Conservation (phyloP, 306 rosid species). For the Elaeagnus macrophylla region DNA sequence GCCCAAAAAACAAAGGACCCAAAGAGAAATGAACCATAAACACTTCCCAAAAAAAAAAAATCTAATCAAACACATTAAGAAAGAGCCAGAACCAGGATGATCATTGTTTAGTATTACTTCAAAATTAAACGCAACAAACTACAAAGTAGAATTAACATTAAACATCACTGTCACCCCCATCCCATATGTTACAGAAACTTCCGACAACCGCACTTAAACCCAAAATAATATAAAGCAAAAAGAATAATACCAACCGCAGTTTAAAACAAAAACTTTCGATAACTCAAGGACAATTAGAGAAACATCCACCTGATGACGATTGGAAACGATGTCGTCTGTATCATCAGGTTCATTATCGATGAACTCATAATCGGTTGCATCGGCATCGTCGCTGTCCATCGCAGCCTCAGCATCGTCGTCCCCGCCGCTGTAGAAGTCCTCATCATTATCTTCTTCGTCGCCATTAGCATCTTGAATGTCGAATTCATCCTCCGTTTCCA, state of each 20-base stretch:
- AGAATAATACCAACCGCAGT: background rate
- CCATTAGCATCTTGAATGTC: constrained; percentile 54
- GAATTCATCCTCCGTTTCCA: constrained; percentile 54
- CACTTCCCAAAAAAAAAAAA: too few relatives aligned
- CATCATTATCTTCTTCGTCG: constrained; percentile 32
- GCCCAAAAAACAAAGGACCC: too few relatives aligned
- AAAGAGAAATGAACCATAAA: too few relatives aligned
- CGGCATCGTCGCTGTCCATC: constrained; percentile 55
- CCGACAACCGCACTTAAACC: too few relatives aligned
- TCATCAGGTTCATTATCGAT: constrained; percentile 55
- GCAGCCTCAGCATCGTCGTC: constrained; percentile 45
- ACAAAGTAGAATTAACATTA: too few relatives aligned
- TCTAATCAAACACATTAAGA: too few relatives aligned
- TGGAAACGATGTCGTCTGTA: constrained; percentile 37
- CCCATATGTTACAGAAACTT: too few relatives aligned
- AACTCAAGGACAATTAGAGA: background rate
- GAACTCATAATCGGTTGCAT: constrained; percentile 51
- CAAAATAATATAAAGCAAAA: too few relatives aligned
- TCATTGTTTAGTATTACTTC: too few relatives aligned
- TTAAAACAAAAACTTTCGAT: background rate
- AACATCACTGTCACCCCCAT: too few relatives aligned
- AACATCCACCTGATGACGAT: constrained; percentile 36
- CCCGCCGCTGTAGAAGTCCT: constrained; percentile 44
- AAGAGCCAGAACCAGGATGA: too few relatives aligned
- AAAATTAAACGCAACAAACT: too few relatives aligned